Conservation (phyloP, 805 yeast genomes). For the Yamadazyma tumulicola region DNA sequence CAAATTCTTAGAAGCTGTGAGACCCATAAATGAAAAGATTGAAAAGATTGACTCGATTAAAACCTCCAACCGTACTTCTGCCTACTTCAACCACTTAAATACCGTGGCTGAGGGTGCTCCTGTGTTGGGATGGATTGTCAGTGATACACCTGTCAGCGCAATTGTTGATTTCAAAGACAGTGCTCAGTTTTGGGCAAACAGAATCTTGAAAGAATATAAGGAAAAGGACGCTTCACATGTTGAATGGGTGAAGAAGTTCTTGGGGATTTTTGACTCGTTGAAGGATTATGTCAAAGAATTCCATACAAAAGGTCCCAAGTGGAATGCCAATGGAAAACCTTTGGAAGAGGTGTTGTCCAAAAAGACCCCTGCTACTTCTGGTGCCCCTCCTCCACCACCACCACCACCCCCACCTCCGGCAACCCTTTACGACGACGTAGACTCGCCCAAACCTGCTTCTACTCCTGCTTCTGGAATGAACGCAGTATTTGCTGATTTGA, state of each 20-base stretch:
- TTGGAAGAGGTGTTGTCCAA: slow-evolving; percentile 48
- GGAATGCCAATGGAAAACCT: slow-evolving; percentile 61
- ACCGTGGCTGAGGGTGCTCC: slow-evolving; percentile 88
- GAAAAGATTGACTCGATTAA: slow-evolving; percentile 58
- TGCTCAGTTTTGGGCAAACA: slow-evolving; percentile 91
- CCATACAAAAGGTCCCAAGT: slow-evolving; percentile 81
- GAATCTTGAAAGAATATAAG: slow-evolving; percentile 80
- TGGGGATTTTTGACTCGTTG: slow-evolving; percentile 64
- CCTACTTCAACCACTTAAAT: slow-evolving; percentile 66
- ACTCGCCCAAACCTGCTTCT: slow-evolving; percentile 18
- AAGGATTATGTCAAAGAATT: slow-evolving; percentile 69
- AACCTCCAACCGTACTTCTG: slow-evolving; percentile 70
- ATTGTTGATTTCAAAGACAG: slow-evolving; percentile 85
- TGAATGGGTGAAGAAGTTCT: slow-evolving; percentile 76
- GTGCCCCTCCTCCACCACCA: slow-evolving; percentile 60
- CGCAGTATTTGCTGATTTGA: slow-evolving; percentile 91
- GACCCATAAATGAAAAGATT: slow-evolving; percentile 65
- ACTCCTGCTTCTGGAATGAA: slow-evolving; percentile 51
- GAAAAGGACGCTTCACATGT: slow-evolving; percentile 65
- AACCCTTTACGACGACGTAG: slow-evolving; percentile 48
- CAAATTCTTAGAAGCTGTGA: slow-evolving; percentile 50
- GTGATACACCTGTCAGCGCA: slow-evolving; percentile 68
- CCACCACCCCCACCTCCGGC: slow-evolving; percentile 79
- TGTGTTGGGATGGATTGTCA: slow-evolving; percentile 86
- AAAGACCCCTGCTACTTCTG: slow-evolving; percentile 23